phyloP scores from a whole-genome alignment of 768 basidiomycete species.

The Heimioporus sp. region DNA sequence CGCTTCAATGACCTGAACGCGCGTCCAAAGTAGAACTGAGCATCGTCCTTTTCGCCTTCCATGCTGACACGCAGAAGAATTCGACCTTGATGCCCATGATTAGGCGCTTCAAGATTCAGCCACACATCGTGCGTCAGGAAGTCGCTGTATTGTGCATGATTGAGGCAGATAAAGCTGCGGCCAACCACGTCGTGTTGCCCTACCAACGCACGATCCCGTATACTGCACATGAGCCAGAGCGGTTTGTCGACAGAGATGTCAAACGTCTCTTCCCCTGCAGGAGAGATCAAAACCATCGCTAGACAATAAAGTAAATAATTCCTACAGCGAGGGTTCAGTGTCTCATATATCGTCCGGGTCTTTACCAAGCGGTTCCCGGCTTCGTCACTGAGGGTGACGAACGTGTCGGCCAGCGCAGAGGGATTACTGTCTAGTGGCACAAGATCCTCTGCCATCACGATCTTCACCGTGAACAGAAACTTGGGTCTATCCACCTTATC shows the following conservation, averaged over 20 bases:
- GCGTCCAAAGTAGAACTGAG: slow-evolving; percentile 94
- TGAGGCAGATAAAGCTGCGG: slow-evolving; percentile 87
- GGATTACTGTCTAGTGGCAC: slow-evolving; percentile 72
- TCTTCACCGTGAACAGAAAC: slow-evolving; percentile 92
- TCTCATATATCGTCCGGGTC: slow-evolving; percentile 95
- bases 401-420: slow-evolving; percentile 84
- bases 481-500: slow-evolving; percentile 63
- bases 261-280: slow-evolving; percentile 92
- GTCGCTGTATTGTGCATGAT: slow-evolving; percentile 85
- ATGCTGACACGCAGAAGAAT: slow-evolving; percentile 89
- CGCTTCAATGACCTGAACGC: slow-evolving; percentile 92
- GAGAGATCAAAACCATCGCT: slow-evolving; percentile 2
- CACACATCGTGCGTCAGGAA: slow-evolving; percentile 88
- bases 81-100: slow-evolving; percentile 55
- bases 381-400: slow-evolving; percentile 93
- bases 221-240: slow-evolving; percentile 96
- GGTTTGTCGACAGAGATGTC: slow-evolving; percentile 91
- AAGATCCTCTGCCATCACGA: slow-evolving; percentile 89
- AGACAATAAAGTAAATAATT: slow-evolving; percentile 6
- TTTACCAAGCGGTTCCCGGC: slow-evolving; percentile 87
- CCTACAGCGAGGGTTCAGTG: slow-evolving; percentile 85
- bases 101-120: slow-evolving; percentile 77
- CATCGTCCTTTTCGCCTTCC: slow-evolving; percentile 99
- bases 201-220: slow-evolving; percentile 85
- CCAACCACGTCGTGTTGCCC: slow-evolving; percentile 94